phyloP scores from a whole-genome alignment of 73 alveolate genomes.

The Blepharisma japonicum region DNA sequence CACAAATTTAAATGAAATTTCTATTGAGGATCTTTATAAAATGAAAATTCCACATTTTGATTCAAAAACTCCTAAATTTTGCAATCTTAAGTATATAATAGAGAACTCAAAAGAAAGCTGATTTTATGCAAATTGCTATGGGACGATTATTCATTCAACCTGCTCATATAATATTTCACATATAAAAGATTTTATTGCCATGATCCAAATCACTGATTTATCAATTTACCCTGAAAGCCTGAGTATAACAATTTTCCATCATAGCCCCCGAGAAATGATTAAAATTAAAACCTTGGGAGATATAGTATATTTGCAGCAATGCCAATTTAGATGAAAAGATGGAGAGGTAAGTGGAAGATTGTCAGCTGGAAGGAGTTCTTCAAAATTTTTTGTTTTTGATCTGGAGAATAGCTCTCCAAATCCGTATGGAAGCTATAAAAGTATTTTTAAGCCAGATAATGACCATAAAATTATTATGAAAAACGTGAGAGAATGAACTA shows the following conservation, averaged over 20 bases:
- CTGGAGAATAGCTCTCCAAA: neutral
- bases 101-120: too few relatives aligned
- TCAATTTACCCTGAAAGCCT: slow-evolving; percentile 6
- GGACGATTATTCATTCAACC: neutral
- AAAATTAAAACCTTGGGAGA: neutral
- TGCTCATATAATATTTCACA: neutral
- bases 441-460: neutral
- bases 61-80: too few relatives aligned
- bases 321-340: neutral
- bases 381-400: neutral
- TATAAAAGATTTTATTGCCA: neutral
- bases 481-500: slow-evolving; percentile 1
- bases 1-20: too few relatives aligned
- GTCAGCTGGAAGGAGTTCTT: neutral
- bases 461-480: neutral
- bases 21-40: too few relatives aligned
- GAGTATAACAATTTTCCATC: neutral
- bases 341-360: neutral
- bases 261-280: slow-evolving; percentile 3
- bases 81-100: too few relatives aligned
- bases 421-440: slow-evolving; percentile 23
- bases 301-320: neutral
- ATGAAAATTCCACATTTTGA: too few relatives aligned
- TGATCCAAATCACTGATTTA: neutral
- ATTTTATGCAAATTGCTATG: slow-evolving; percentile 12